Conservation (phyloP, 148 eudicot genomes). For the Polygonum aviculare region DNA sequence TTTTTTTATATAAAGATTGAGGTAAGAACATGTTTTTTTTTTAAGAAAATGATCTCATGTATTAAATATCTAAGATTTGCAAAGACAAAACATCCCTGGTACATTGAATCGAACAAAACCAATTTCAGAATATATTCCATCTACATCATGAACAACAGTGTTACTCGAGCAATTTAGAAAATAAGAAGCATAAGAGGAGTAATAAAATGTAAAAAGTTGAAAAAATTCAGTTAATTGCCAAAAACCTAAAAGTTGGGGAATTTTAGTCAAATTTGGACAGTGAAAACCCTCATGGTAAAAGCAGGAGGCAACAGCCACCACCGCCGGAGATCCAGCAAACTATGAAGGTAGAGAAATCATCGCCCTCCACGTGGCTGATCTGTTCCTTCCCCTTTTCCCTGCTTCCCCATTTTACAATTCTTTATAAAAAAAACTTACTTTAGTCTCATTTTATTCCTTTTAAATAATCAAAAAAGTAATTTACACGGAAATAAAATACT, state of each 20-base stretch:
- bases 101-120: too few species aligned
- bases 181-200: too few species aligned
- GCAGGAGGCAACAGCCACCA: background rate
- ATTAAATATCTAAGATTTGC: too few species aligned
- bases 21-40: too few species aligned
- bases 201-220: too few species aligned
- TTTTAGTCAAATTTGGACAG: background rate
- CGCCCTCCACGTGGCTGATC: conserved; percentile 7
- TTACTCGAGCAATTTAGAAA: too few species aligned
- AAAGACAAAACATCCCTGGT: too few species aligned
- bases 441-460: background rate
- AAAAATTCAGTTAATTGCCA: too few species aligned
- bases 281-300: background rate
- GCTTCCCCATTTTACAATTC: background rate
- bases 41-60: too few species aligned
- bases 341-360: background rate
- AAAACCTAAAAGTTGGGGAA: background rate
- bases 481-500: background rate
- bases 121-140: too few species aligned
- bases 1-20: background rate
- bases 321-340: conserved; percentile 4
- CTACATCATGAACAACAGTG: too few species aligned
- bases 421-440: background rate
- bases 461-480: background rate
- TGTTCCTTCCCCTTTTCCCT: background rate